A percentile compares a stretch with the other conserved stretches of the same genome.
Conservation (phyloP, 352 stramenopile genomes). For the Achlya hypogyna region DNA sequence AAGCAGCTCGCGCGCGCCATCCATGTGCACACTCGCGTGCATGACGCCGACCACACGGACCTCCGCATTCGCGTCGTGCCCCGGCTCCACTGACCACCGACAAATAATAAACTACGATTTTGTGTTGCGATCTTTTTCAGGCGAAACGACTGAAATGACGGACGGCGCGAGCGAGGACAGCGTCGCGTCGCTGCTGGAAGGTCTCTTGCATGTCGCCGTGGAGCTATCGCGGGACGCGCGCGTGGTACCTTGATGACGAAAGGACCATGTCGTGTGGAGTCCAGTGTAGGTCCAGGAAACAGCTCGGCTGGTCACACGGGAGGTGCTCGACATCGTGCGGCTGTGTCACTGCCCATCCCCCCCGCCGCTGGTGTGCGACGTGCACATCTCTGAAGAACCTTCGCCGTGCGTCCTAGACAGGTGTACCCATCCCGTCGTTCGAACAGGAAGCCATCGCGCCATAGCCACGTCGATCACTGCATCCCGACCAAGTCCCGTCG, state of each 20-base stretch:
- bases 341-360: too few relatives aligned
- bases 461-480: not conserved
- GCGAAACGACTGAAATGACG: too few relatives aligned
- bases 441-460: not conserved
- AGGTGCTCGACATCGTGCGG: not conserved
- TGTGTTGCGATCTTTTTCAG: not conserved
- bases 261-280: too few relatives aligned
- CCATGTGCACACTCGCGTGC: conserved; percentile 45
- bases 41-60: conserved; percentile 52
- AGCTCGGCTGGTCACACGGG: too few relatives aligned
- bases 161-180: too few relatives aligned
- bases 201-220: too few relatives aligned
- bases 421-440: not conserved
- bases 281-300: not conserved
- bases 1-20: conserved; percentile 57
- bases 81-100: not conserved
- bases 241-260: too few relatives aligned
- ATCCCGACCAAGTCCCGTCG: not conserved
- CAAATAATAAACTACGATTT: not conserved
- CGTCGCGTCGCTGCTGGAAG: too few relatives aligned
- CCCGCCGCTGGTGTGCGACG: not conserved
- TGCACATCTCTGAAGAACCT: not conserved
- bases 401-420: not conserved
- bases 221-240: too few relatives aligned
- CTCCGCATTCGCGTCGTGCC: conserved; percentile 52